These are phyloP conservation scores for Ascochyta pisi DNA, from an alignment of 2,329 filamentous ascomycete species.

Conservation along the genomic window DNA sequence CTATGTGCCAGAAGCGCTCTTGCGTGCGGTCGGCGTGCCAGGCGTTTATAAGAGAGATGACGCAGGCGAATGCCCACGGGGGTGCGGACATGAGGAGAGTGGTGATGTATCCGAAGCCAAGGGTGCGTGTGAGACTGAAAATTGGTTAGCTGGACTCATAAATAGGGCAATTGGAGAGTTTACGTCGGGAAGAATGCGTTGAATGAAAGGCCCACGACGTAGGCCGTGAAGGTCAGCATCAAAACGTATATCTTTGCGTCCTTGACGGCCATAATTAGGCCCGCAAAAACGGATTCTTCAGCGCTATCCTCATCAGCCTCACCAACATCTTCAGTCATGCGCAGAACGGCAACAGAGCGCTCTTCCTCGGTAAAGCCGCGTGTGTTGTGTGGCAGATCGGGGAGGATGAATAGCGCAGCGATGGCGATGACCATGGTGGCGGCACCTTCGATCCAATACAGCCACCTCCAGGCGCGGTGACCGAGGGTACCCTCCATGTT, in stretches of 20 bases:
- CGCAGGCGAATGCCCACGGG: conserved; percentile 57
- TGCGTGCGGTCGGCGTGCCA: conserved; percentile 60
- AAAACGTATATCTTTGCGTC: conserved; percentile 69
- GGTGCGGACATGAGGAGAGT: conserved; percentile 54
- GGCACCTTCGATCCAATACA: conserved; percentile 51
- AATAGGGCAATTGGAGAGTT: neutral
- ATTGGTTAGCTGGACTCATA: neutral
- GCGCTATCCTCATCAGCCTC: conserved; percentile 51
- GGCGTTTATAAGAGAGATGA: conserved; percentile 56
- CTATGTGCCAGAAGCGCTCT: conserved; percentile 62
- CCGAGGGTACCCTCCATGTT: conserved; percentile 46
- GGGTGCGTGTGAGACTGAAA: conserved; percentile 45
- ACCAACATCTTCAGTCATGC: conserved; percentile 59
- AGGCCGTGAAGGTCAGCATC: conserved; percentile 68
- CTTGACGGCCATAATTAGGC: conserved; percentile 65
- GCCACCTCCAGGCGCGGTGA: conserved; percentile 51
- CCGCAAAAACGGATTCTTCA: conserved; percentile 60
- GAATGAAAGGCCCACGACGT: conserved; percentile 60
- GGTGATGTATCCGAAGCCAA: conserved; percentile 48
- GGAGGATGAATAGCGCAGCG: conserved; percentile 39
- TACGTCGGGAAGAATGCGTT: conserved; percentile 44
- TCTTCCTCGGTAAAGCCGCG: conserved; percentile 57
- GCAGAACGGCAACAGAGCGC: conserved; percentile 48
- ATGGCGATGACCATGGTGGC: conserved; percentile 45
- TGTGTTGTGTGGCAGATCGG: conserved; percentile 49